Evolutionary conservation across 139 green algal genomes (phyloP), one percentile per base, ranked within the genome.

Genomic region (Micractinium conductrix): DNA sequence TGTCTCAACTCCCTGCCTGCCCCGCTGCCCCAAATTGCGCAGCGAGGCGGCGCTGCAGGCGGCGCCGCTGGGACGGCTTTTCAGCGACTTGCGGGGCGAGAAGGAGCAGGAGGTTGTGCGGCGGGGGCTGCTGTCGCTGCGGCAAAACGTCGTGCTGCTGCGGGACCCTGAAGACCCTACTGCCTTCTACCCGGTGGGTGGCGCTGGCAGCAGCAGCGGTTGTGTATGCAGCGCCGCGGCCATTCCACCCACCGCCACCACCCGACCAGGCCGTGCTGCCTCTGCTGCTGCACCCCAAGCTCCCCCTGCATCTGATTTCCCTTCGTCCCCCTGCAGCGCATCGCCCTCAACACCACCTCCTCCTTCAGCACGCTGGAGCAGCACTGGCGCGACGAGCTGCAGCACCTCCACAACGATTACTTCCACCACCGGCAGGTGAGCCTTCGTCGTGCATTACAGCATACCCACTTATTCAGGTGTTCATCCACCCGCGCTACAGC

Each of bases 141-240:
- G 89, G 28, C 94, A 97, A 79, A 98, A 98, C 75, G 94, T 98
- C 79, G 82, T 96, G 69, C 92, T 99, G 78, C 86, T 99, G 73
- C 79, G 84, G 28, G 92, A 98, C 72, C 70, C 84, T 0, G 86
- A 96, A 19, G 90, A 97, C 79, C 68, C 83, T 26, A 79, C 93
- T 44, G 42, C 44, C 4, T 95, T 97, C 86, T 93, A 95, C 87
- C 94, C 94, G 24, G 80, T 90, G 85, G 85, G 33, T 6, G 17
- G 35, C 12, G 67, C 28, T 74, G n/a, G 4, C 0, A 40, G 21
- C n/a, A 35, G 21, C 35, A 37, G n/a, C 24, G 22, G 37, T 26
- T 63, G 37, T 26, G 19, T 55, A 45, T n/a, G n/a, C n/a, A n/a
- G n/a, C n/a, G n/a, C n/a, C n/a, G n/a, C n/a, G n/a, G n/a, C n/a